Evolutionary conservation across 2,329 filamentous ascomycete genomes (phyloP), one percentile per base, ranked within the genome.

Genomic region (Botrytis tulipae): DNA sequence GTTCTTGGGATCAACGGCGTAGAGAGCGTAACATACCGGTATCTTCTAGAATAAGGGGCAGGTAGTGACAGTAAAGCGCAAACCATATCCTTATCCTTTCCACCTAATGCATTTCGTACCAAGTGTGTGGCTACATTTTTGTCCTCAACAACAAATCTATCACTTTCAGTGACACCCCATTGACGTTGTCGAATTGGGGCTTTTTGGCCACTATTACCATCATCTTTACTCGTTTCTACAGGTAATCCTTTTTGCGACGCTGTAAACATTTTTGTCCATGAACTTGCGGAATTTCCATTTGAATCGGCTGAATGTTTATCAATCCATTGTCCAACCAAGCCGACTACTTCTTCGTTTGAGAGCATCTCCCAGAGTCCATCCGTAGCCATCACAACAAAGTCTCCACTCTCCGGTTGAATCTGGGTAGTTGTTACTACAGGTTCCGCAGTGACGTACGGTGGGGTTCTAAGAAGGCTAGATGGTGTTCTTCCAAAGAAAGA

Each of bases 351-450:
- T 81, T 99, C 96, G 79, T 98, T 99, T 66, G 94, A 98, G 75
- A 99, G 87, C 96, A 98, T 98, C 84, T 99, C 96, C 96, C 96
- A 99, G 0, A 99, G 87, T 6, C 96, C 96, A 81, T 99, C 96
- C 0, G 96, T 98, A 35, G 96, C 96, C 86, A 99, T 91, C 75
- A 99, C 95, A 20, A 99, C 87, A 79, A 99, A 99, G 81, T 99
- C 96, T 63, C 95, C 95, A 76, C 93, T 93, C 71, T 93, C 89
- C 1, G 96, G 96, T 78, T 95, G 87, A 70, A 99, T 91, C 82
- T 96, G 92, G 63, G 95, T 98, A 1, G 94, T 97, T 0, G 95
- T 98, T 71, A 99, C 89, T 35, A 98, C 88, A 4, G 96, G 96
- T 83, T 99, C 97, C 1, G 96, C 96, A 5, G 96, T 99, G 59